phyloP scores from a whole-genome alignment of 2,329 filamentous ascomycete genomes.

The Scolecobasidium constrictum region DNA sequence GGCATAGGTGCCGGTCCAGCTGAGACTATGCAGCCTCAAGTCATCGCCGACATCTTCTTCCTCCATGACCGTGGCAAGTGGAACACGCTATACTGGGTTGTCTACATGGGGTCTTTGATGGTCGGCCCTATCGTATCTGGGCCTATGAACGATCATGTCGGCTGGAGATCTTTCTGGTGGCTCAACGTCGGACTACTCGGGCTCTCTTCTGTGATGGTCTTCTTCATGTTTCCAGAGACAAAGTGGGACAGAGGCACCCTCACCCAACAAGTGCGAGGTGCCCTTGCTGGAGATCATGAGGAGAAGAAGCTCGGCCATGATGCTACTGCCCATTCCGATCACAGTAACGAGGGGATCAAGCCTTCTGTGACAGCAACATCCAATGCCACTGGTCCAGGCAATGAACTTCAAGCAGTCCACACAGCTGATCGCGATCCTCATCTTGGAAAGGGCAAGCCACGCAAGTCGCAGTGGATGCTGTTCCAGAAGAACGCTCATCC shows the following conservation, averaged over 20 bases:
- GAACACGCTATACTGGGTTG: slow-evolving; percentile 50
- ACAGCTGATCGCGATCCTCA: slow-evolving; percentile 40
- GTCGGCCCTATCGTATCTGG: slow-evolving; percentile 47
- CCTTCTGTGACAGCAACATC: slow-evolving; percentile 12
- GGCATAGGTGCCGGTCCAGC: slow-evolving; percentile 31
- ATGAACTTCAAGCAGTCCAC: slow-evolving; percentile 18
- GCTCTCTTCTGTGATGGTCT: slow-evolving; percentile 37
- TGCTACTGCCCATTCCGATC: slow-evolving; percentile 12
- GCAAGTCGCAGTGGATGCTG: slow-evolving; percentile 44
- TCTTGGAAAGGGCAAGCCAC: slow-evolving; percentile 45
- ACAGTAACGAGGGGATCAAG: slow-evolving; percentile 17
- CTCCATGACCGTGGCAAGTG: slow-evolving; percentile 53
- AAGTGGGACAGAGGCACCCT: slow-evolving; percentile 41
- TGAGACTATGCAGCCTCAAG: slow-evolving; percentile 50
- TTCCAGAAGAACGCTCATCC: slow-evolving; percentile 39
- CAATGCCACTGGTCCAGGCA: slow-evolving; percentile 14
- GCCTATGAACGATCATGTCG: slow-evolving; percentile 46
- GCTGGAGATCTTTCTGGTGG: slow-evolving; percentile 54
- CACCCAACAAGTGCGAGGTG: slow-evolving; percentile 14
- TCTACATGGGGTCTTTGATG: slow-evolving; percentile 54
- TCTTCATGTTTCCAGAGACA: slow-evolving; percentile 55
- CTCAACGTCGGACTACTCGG: slow-evolving; percentile 47
- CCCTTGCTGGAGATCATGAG: slow-evolving; percentile 11
- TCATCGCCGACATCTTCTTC: slow-evolving; percentile 56
- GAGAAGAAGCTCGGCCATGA: slow-evolving; percentile 13